Evolutionary conservation across 768 basidiomycete species (phyloP), one percentile per base, ranked within the genome.

Genomic region (Trametes punicea): DNA sequence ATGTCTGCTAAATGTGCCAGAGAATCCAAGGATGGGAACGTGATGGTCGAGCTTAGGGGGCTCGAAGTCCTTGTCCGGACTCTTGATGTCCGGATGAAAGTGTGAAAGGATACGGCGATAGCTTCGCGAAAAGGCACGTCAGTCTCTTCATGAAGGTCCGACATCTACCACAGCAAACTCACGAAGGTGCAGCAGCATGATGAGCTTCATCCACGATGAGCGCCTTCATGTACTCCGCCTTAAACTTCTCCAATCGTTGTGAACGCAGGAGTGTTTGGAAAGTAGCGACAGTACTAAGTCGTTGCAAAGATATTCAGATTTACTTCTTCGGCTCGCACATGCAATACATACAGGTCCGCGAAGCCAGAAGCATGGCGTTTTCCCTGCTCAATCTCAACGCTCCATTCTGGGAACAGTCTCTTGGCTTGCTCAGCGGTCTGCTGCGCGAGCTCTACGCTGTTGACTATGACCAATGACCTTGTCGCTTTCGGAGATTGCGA

Each of bases 181-280:
- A 95, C 84, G 94, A 93, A 27, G 87, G 85, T 8, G 95, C 90
- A 34, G 91, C 94, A 26, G 95, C 90, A 70, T 98, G 96, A 68
- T 98, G 96, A 0, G 95, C 95, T 71, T 97, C 94, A 65, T 97
- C 94, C 3, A 97, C 77, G 41, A 96, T 84, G 56, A 97, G 76
- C 15, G 87, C 88, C 64, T 88, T 92, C 59, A 91, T 70, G 42
- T 59, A 65, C 9, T 69, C 65, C 3, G 88, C 86, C 64, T 85
- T 76, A 67, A 95, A 96, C 67, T 95, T 96, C 6, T 75, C 75
- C 51, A 93, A 66, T 18, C 91, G 79, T 8, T 79, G 72, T 4
- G 77, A 69, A 53, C 80, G 85, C 30, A 84, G 75, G 10, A 95
- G 74, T 0, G 90, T 96, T 69, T 97, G 93, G 65, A 90, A 93